phyloP scores from a whole-genome alignment of 352 stramenopile genomes.

The Pythium scleroteichum region DNA sequence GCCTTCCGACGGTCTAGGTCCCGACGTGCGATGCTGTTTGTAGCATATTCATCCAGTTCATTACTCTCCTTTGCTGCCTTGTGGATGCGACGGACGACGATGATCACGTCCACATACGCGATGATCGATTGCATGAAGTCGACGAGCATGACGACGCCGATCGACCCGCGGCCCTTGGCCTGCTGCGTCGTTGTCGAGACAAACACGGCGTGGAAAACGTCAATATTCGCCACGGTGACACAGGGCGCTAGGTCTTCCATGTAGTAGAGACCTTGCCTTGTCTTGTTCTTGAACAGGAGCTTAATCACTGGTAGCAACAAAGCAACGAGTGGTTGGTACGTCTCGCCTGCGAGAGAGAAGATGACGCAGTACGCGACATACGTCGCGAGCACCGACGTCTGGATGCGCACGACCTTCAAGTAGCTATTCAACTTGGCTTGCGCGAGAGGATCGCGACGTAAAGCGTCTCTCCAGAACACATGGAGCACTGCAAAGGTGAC shows the following conservation, averaged over 20 bases:
- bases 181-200: constrained; percentile 19
- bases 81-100: too few species aligned
- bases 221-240: constrained; percentile 15
- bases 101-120: too few species aligned
- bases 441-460: neutral
- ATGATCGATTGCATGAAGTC: constrained; percentile 7
- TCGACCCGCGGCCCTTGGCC: neutral
- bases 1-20: too few species aligned
- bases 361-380: neutral
- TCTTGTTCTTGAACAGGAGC: constrained; percentile 19
- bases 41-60: too few species aligned
- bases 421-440: neutral
- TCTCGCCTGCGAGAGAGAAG: neutral
- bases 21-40: too few species aligned
- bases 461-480: constrained; percentile 1
- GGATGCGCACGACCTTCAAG: neutral
- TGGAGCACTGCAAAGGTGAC: neutral
- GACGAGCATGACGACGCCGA: constrained; percentile 4
- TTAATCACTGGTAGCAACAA: constrained; percentile 16
- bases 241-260: constrained; percentile 15
- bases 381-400: neutral
- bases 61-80: too few species aligned
- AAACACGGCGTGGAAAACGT: constrained; percentile 23
- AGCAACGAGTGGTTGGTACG: neutral
- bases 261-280: constrained; percentile 2